Evolutionary conservation across 352 stramenopile species (phyloP), one percentile per base, ranked within the genome.

Genomic region (Blastocystis sp.): DNA sequence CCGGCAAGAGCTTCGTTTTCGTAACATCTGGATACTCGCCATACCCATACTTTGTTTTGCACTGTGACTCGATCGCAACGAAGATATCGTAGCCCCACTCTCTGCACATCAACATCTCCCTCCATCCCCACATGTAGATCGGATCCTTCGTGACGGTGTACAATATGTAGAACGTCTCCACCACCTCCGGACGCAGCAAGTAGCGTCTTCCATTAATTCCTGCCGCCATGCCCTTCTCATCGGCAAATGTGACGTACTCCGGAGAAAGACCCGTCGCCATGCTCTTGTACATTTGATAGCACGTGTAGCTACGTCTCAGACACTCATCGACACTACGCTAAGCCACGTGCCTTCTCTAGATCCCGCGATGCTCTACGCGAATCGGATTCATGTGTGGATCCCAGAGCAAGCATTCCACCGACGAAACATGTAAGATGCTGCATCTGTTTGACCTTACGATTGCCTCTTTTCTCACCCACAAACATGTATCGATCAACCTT

Each of bases 361-460:
- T 84, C 73, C 13, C 73, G 76, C 9, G 53, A 18, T n/a, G 6
- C 20, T 29, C 63, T 20, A 23, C 13, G 37, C 34, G 34, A 15
- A 55, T 39, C 91, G 91, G 63, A 23, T 87, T 94, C 91, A 1
- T 92, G 94, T 79, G 93, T 92, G 7, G 94, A 93, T n/a, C 96
- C 97, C n/a, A 98, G 92, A 3, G 95, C 96, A 11, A 98, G 90
- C 50, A 97, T 92, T 8, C 95, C 95, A 0, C 94, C 93, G 15
- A 98, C 93, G 77, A 98, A 99, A 91, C 97, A 99, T 11, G 95
- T 92, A 70, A 98, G 91, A 90, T 99, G 96, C 82, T 98, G 95
- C 95, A 98, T 98, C 70, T 95, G 92, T 79, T 94, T 79, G n/a
- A 92, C 15, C 73, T 87, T 43, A 90, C 90, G 56, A 93, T 50